phyloP scores from a whole-genome alignment of 2,329 filamentous ascomycete genomes.

The Diaporthe citriasiana region DNA sequence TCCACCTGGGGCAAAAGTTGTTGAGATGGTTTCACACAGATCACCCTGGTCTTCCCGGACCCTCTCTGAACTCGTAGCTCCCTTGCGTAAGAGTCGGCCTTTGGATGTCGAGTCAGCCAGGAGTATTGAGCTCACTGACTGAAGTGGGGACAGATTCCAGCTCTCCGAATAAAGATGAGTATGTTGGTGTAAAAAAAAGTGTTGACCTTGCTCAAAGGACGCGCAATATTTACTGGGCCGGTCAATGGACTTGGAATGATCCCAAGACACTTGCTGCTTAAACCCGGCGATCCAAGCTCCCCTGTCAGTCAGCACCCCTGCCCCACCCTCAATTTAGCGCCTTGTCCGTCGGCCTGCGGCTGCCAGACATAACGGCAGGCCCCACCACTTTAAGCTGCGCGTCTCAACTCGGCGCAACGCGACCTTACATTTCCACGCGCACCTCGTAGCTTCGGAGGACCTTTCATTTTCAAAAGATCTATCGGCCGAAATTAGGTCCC shows the following conservation, averaged over 20 bases:
- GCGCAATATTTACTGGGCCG: constrained; percentile 18
- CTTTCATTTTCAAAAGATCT: background rate
- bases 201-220: background rate
- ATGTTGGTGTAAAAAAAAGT: background rate
- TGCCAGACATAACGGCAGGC: constrained; percentile 2
- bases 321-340: constrained; percentile 27
- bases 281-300: constrained; percentile 32
- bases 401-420: constrained; percentile 36
- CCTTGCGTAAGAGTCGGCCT: constrained; percentile 9
- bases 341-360: background rate
- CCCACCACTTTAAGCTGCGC: constrained; percentile 39
- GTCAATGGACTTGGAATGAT: constrained; percentile 14
- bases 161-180: background rate
- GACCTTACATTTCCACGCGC: constrained; percentile 31
- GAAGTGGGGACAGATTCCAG: background rate
- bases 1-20: constrained; percentile 20
- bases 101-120: background rate
- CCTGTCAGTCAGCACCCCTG: background rate
- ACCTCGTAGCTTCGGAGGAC: background rate
- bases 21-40: constrained; percentile 10
- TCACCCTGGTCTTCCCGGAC: constrained; percentile 1
- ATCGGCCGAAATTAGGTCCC: background rate
- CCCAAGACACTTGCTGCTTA: constrained; percentile 8
- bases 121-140: background rate
- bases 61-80: background rate